Evolutionary conservation across 805 yeast genomes (phyloP).

Genomic region (Ogataea pini): DNA sequence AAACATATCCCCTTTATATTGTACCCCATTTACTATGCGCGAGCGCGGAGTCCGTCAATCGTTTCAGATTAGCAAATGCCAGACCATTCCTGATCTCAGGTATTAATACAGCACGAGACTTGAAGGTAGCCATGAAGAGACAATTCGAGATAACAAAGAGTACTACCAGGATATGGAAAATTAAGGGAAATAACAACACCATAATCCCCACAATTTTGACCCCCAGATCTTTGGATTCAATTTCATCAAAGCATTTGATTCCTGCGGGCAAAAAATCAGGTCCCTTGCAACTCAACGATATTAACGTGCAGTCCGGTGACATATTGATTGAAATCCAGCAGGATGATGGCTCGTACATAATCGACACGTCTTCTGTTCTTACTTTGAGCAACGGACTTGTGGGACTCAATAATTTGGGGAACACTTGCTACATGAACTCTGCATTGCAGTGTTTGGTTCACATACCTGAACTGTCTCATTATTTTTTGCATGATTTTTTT

Average conservation of each 20-base stretch:
- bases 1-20: conserved; percentile 28
- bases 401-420: conserved; percentile 77
- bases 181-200: conserved; percentile 15
- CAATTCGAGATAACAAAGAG: conserved; percentile 23
- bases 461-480: conserved; percentile 77
- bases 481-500: conserved; percentile 64
- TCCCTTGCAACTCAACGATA: conserved; percentile 16
- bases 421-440: conserved; percentile 93
- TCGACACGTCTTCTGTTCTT: conserved; percentile 26
- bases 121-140: conserved; percentile 24
- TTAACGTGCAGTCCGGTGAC: conserved; percentile 23
- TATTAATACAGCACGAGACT: conserved; percentile 32
- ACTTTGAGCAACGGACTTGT: conserved; percentile 46
- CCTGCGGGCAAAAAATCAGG: conserved; percentile 27
- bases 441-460: conserved; percentile 89
- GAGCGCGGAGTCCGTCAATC: conserved; percentile 26
- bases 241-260: conserved; percentile 22
- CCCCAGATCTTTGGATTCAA: conserved; percentile 18
- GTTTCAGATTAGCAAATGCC: conserved; percentile 34
- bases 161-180: conserved; percentile 29
- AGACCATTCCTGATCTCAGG: conserved; percentile 41
- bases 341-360: conserved; percentile 26
- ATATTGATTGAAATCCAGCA: conserved; percentile 31
- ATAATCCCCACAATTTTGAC: conserved; percentile 23
- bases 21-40: conserved; percentile 32